Conservation (phyloP, 208 protist species). For the Spongospora subterranea region DNA sequence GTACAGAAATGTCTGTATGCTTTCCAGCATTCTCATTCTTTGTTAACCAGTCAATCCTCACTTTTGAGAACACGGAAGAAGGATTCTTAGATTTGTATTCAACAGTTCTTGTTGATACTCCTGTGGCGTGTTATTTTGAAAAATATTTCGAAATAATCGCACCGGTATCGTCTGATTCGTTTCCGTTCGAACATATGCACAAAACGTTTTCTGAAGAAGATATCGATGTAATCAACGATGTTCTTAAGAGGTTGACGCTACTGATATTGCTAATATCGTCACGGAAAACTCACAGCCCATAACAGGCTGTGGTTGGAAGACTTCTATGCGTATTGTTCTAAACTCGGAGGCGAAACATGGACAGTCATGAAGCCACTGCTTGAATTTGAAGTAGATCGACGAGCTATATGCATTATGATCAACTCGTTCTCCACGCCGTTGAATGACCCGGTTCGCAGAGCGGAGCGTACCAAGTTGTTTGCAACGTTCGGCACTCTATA, state of each 20-base stretch:
- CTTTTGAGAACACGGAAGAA: conserved; percentile 46
- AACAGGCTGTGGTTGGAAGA: conserved; percentile 60
- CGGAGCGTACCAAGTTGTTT: conserved; percentile 60
- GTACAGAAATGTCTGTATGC: neutral
- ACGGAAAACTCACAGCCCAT: conserved; percentile 14
- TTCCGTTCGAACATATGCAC: conserved; percentile 17
- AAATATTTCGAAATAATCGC: conserved; percentile 70
- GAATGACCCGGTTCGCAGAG: conserved; percentile 47
- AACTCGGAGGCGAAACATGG: conserved; percentile 64
- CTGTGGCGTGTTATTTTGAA: conserved; percentile 68
- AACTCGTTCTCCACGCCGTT: conserved; percentile 71
- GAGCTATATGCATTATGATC: conserved; percentile 72
- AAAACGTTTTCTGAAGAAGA: conserved; percentile 67
- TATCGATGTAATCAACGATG: conserved; percentile 72
- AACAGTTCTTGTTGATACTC: conserved; percentile 73
- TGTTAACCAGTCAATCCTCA: conserved; percentile 56
- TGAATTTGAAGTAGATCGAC: conserved; percentile 74
- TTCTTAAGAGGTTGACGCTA: conserved; percentile 70
- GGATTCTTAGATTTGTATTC: conserved; percentile 70
- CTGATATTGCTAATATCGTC: conserved; percentile 30
- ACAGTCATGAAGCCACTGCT: conserved; percentile 65
- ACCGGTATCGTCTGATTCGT: neutral
- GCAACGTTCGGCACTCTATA: conserved; percentile 63
- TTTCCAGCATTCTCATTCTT: neutral
- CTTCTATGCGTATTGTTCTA: conserved; percentile 66